Conservation (phyloP, 1,284 basidiomycete genomes). For the Marasmius fiardii region DNA sequence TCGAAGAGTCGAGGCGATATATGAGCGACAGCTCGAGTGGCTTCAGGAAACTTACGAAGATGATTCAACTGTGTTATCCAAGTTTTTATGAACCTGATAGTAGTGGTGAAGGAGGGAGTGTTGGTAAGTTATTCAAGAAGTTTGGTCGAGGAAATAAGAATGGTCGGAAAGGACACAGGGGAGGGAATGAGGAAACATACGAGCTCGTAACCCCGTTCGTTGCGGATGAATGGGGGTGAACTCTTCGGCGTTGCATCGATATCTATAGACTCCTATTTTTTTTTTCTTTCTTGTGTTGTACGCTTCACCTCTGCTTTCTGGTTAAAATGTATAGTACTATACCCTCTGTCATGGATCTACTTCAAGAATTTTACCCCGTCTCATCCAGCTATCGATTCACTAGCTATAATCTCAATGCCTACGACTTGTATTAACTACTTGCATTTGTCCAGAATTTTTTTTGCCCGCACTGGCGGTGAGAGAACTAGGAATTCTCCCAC, state of each 20-base stretch:
- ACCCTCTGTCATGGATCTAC: neutral
- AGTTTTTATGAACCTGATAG: slow-evolving; percentile 36
- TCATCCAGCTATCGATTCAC: slow-evolving; percentile 41
- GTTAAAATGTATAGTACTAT: neutral
- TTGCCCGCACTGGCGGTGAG: no score
- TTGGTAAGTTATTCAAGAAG: slow-evolving; percentile 53
- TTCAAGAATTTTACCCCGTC: neutral
- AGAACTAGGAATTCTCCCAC: neutral
- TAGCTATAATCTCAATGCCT: neutral
- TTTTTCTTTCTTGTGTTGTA: slow-evolving; percentile 3
- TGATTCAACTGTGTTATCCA: slow-evolving; percentile 61
- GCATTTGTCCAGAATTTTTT: neutral
- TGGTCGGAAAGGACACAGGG: slow-evolving; percentile 37
- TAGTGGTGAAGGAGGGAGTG: slow-evolving; percentile 27
- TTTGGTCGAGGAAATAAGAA: slow-evolving; percentile 55
- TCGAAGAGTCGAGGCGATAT: slow-evolving; percentile 64
- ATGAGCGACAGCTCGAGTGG: slow-evolving; percentile 55
- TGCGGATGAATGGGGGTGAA: slow-evolving; percentile 57
- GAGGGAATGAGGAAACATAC: slow-evolving; percentile 70
- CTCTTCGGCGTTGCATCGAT: no score
- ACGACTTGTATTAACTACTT: neutral
- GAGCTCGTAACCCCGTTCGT: slow-evolving; percentile 78
- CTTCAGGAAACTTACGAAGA: slow-evolving; percentile 63
- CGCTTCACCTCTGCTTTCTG: neutral
- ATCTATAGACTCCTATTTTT: neutral